Evolutionary conservation across 169 alveolate genomes (phyloP).

Genomic region (Perkinsus marinus): DNA sequence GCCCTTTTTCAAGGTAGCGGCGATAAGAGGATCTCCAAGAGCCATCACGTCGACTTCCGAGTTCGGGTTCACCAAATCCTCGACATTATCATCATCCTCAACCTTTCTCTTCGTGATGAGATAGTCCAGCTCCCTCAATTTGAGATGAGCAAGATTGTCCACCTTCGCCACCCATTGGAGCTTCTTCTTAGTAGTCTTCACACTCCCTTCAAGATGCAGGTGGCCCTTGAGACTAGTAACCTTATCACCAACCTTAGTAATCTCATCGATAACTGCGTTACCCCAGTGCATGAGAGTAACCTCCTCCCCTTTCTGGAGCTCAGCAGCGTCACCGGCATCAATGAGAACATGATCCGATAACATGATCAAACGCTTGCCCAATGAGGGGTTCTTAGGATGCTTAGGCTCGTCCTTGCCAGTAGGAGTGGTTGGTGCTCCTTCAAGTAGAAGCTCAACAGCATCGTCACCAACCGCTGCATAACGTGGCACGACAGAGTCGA

Average conservation of each 20-base stretch:
- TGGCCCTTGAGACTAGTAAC: conserved; percentile 41
- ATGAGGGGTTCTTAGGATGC: conserved; percentile 79
- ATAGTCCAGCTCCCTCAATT: conserved; percentile 81
- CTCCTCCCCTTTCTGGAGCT: conserved; percentile 74
- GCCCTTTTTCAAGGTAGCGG: conserved; percentile 33
- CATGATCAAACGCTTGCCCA: conserved; percentile 68
- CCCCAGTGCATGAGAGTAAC: conserved; percentile 93
- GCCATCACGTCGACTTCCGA: conserved; percentile 40
- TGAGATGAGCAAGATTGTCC: conserved; percentile 37
- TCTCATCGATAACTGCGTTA: conserved; percentile 63
- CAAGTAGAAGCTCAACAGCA: conserved; percentile 34
- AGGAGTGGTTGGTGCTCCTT: conserved; percentile 43
- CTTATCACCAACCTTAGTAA: conserved; percentile 30
- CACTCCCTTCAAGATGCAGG: conserved; percentile 60
- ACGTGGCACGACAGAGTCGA: conserved; percentile 87
- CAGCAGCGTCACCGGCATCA: conserved; percentile 79
- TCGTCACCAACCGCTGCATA: conserved; percentile 71
- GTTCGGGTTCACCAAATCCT: conserved; percentile 51
- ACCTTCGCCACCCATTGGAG: conserved; percentile 68
- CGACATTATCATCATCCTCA: conserved; percentile 69
- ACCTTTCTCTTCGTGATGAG: conserved; percentile 74
- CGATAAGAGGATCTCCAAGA: conserved; percentile 30
- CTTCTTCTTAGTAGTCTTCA: conserved; percentile 82
- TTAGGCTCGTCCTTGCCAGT: conserved; percentile 53
- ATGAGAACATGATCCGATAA: conserved; percentile 49